Base-by-base conservation (phyloP, 1,139 yeast species). In the Suhomyces choctaworum region DNA sequence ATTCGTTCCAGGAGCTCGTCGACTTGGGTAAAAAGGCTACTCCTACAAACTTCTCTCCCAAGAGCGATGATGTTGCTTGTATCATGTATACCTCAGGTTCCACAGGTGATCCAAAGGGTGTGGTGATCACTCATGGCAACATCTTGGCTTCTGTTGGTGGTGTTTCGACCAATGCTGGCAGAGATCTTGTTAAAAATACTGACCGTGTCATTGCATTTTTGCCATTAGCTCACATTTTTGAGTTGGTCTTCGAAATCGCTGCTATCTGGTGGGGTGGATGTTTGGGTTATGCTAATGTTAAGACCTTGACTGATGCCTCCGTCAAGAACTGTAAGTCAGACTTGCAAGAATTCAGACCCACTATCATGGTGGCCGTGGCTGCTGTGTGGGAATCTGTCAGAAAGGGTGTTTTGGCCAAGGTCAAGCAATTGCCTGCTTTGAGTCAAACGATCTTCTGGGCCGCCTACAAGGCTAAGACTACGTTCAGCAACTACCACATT, bases 1-100 rank as follows among this genome's bases (percentile, higher is more conserved):
- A 73, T 49, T 73, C 89, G 12, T 76, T 71, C 55, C 75, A 79
- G 38, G 96, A 92, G 37, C 71, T 88, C 16, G 42, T 83, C 30
- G 66, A 66, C 37, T 62, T 80, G 35, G 98, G 99, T 48, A 58
- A 69, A 46, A 64, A 64, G 24, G 60, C 73, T 13, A 14, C 17
- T 6, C 30, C 41, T 8, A 22, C 25, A 16, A 12, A 19, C 44
- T 56, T 58, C 44, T 73, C 74, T 11, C 88, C 95, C 37, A 72
- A 68, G 44, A 78, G 94, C 8, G 78, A 78, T n/a, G 95, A 88
- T 53, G 57, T 82, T 37, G 79, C 92, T 27, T 87, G 96, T 70
- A 88, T 92, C 58, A 92, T 94, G 97, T 92, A 92, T 73, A 92
- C 99, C 16, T 90, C 97, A 0, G 99, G 99, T 34, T 89, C 97